Percentiles rank a stretch among this genome's conserved stretches.
Evolutionary conservation across 805 yeast genomes (phyloP).

Genomic region (Wickerhamomyces queroliae): DNA sequence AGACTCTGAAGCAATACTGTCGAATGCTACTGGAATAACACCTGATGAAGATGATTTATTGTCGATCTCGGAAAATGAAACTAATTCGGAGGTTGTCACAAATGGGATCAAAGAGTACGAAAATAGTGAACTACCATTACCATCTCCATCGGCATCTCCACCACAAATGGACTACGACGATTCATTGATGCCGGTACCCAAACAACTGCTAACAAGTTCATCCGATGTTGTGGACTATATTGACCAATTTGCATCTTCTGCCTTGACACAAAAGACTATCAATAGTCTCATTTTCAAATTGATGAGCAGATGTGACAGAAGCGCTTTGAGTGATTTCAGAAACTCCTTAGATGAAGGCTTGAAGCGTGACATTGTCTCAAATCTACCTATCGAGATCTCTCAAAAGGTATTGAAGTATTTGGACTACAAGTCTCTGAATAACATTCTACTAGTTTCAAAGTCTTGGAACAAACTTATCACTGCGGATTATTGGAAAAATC

Average conservation of each 20-base stretch:
- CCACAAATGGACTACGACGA: constrained; percentile 28
- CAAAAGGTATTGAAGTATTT: constrained; percentile 58
- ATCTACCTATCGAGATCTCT: constrained; percentile 72
- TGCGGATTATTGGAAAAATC: constrained; percentile 62
- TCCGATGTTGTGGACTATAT: constrained; percentile 7
- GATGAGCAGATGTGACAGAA: constrained; percentile 52
- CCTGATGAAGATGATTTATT: too few species aligned
- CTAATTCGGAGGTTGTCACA: neutral
- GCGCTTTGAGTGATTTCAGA: constrained; percentile 55
- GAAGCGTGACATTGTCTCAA: constrained; percentile 64
- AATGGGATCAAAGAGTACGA: constrained; percentile 4
- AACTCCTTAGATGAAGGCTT: constrained; percentile 47
- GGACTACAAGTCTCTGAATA: constrained; percentile 56
- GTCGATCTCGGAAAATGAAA: too few species aligned
- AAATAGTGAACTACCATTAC: constrained; percentile 46
- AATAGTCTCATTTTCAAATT: constrained; percentile 48
- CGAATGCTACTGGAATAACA: neutral
- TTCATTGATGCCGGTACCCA: constrained; percentile 1
- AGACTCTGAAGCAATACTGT: neutral
- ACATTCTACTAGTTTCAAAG: constrained; percentile 57
- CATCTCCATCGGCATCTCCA: constrained; percentile 65
- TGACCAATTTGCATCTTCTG: constrained; percentile 8
- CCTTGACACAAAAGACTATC: constrained; percentile 38
- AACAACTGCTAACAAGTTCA: constrained; percentile 1
- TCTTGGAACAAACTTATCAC: constrained; percentile 66